Evolutionary conservation across 1,139 yeast species (phyloP).

Genomic region (Zygoascus sp.): DNA sequence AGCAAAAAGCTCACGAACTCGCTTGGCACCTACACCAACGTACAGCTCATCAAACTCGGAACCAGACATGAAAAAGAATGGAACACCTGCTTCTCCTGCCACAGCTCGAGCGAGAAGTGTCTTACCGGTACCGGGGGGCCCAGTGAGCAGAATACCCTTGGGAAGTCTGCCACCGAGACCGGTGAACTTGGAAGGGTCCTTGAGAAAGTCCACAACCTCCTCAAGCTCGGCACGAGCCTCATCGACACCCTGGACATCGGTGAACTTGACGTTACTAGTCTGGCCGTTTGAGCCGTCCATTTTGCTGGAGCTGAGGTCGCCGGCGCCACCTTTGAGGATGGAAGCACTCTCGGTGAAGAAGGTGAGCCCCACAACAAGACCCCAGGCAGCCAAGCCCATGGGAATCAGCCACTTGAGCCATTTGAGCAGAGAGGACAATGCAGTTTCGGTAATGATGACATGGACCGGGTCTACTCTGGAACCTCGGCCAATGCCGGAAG

Average conservation of each 20-base stretch:
- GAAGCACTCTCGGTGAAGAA: conserved; percentile 83
- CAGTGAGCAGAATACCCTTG: conserved; percentile 92
- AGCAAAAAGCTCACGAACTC: conserved; percentile 87
- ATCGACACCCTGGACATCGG: conserved; percentile 96
- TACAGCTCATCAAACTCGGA: conserved; percentile 97
- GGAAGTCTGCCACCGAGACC: conserved; percentile 97
- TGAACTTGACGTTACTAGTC: conserved; percentile 81
- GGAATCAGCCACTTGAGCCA: conserved; percentile 91
- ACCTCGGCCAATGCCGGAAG: conserved; percentile 26
- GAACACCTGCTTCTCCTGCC: conserved; percentile 99
- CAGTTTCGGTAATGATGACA: conserved; percentile 82
- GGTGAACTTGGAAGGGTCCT: conserved; percentile 93
- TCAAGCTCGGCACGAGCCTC: conserved; percentile 97
- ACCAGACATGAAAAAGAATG: conserved; percentile 97
- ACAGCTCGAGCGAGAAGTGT: conserved; percentile 96
- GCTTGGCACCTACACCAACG: conserved; percentile 98
- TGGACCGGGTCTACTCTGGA: conserved; percentile 70
- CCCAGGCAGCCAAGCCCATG: conserved; percentile 63
- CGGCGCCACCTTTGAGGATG: conserved; percentile 67
- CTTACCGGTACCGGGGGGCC: conserved; percentile 99
- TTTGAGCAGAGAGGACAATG: conserved; percentile 68
- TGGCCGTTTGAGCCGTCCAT: conserved; percentile 51
- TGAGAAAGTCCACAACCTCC: conserved; percentile 92
- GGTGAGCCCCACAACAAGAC: conserved; percentile 54
- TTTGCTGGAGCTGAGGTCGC: conserved; percentile 45